Evolutionary conservation across 768 basidiomycete species (phyloP), one percentile per base, ranked within the genome.

Genomic region (Kwoniella dendrophila): DNA sequence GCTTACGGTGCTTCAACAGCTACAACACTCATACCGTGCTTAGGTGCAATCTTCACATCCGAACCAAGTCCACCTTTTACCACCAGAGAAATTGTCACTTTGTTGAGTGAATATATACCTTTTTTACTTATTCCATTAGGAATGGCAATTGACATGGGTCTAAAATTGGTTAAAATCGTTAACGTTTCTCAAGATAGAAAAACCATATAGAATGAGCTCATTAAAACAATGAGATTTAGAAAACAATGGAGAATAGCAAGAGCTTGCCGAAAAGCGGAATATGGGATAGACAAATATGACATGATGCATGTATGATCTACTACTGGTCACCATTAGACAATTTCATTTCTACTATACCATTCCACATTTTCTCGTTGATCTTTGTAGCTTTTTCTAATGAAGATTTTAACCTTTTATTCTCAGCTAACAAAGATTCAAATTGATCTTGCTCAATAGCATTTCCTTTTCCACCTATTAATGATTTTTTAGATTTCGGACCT

Each of bases 281-380:
- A n/a, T n/a, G n/a, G n/a, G n/a, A n/a, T n/a, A n/a, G n/a, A n/a
- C n/a, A n/a, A n/a, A n/a, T n/a, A n/a, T n/a, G n/a, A 27, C 52
- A 36, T 40, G 29, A 33, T 33, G 18, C 30, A 27, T 6, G 20
- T 29, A 8, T 22, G n/a, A 26, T 14, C 22, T 50, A 12, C 32
- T 27, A 54, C 53, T 38, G 30, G 32, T 58, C 56, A 8, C 47
- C 56, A 41, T 52, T 44, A 40, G 30, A 40, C 64, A 73, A 36
- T 16, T 68, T 63, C 38, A 72, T 57, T 66, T 88, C 86, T 29
- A 94, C 88, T 1, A 92, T 85, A 2, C 84, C 85, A 67, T 90
- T 88, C 94, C 94, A 96, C 88, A 96, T 95, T 54, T 84, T 83
- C 72, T 96, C 92, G 70, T 96, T 97, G 62, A 96, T 83, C n/a